Percentiles rank a stretch among this genome's conserved stretches.
These are phyloP conservation scores for Claviceps sp. DNA, from an alignment of 2,329 filamentous ascomycete species.

Conservation along the genomic window DNA sequence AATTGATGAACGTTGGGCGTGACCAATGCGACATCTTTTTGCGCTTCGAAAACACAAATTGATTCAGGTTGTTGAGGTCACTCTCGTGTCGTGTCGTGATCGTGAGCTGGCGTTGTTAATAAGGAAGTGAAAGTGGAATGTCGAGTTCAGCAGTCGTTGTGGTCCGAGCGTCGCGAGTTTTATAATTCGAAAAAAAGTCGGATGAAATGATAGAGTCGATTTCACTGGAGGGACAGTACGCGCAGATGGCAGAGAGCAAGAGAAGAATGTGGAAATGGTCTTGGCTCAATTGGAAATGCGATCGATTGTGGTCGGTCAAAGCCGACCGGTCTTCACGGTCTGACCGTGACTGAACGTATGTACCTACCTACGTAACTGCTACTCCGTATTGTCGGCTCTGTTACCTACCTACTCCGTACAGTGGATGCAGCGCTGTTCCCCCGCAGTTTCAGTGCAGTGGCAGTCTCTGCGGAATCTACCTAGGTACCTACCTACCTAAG, in stretches of 20 bases:
- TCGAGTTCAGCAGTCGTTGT: no score
- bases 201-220: background rate
- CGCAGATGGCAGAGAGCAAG: background rate
- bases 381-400: background rate
- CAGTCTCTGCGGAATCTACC: background rate
- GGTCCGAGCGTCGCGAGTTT: background rate
- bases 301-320: background rate
- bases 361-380: background rate
- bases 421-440: background rate
- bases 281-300: background rate
- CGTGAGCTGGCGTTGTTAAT: no score
- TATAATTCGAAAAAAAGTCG: background rate
- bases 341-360: background rate
- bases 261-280: background rate
- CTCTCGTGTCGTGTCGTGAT: no score
- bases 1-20: slow-evolving; percentile 62
- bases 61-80: no score
- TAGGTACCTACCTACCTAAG: no score
- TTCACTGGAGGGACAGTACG: background rate
- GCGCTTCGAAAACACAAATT: background rate
- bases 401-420: background rate
- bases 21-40: slow-evolving; percentile 25
- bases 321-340: no score
- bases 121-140: no score
- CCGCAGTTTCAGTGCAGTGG: no score